A percentile compares a stretch with the other conserved stretches of the same genome.
These are phyloP conservation scores for Sungouiella blattae DNA, from an alignment of 805 yeast species.

Conservation along the genomic window DNA sequence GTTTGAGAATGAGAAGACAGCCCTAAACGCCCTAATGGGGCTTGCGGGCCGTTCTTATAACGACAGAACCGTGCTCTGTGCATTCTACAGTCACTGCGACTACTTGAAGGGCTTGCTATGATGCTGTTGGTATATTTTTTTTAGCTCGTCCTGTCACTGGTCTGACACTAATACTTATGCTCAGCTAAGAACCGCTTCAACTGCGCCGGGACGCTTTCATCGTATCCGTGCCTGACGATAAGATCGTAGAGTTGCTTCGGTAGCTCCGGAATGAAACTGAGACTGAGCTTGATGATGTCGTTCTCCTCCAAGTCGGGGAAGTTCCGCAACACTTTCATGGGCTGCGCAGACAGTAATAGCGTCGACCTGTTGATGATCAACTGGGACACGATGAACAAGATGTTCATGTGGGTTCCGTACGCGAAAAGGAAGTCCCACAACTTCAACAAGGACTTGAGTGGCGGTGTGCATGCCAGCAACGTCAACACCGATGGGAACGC, in stretches of 20 bases:
- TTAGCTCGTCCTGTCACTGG: no score
- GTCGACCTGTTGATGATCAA: conserved; percentile 63
- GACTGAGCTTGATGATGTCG: conserved; percentile 71
- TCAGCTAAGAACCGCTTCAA: conserved; percentile 19
- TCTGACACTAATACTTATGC: not conserved
- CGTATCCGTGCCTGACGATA: conserved; percentile 61
- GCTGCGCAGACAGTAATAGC: conserved; percentile 58
- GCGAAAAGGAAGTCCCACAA: conserved; percentile 92
- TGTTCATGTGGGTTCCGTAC: conserved; percentile 85
- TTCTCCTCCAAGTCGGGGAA: conserved; percentile 70
- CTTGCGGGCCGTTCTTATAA: conserved; percentile 66
- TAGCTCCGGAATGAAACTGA: conserved; percentile 73
- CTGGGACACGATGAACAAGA: conserved; percentile 81
- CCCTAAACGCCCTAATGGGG: conserved; percentile 54
- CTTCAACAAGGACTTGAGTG: conserved; percentile 66
- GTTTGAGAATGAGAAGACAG: conserved; percentile 49
- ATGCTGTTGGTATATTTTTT: no score
- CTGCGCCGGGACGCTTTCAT: conserved; percentile 38
- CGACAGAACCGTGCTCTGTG: conserved; percentile 65
- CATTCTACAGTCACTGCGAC: conserved; percentile 59
- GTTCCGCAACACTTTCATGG: conserved; percentile 71
- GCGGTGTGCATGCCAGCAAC: conserved; percentile 84
- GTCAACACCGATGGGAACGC: conserved; percentile 84
- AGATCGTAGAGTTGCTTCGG: conserved; percentile 65
- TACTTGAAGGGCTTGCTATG: conserved; percentile 41